These are phyloP conservation scores for Stagonosporopsis tanaceti DNA, from an alignment of 2,329 filamentous ascomycete genomes.

Conservation along the genomic window DNA sequence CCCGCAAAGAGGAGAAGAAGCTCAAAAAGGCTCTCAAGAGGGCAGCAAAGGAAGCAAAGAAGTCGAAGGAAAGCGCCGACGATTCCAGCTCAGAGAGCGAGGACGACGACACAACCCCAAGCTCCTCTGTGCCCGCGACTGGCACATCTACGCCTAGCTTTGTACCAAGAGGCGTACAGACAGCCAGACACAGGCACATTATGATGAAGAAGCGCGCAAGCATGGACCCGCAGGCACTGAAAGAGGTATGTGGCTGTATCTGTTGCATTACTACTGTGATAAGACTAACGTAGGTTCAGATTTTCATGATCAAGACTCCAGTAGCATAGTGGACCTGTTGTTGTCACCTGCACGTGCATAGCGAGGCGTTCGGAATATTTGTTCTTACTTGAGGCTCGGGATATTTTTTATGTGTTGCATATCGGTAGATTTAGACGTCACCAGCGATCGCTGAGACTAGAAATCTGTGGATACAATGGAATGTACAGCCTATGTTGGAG, in stretches of 20 bases:
- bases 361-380: constrained; percentile 39
- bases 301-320: constrained; percentile 50
- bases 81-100: constrained; percentile 40
- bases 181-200: constrained; percentile 82
- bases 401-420: background rate
- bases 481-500: background rate
- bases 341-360: constrained; percentile 32
- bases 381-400: constrained; percentile 1
- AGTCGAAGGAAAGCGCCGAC: constrained; percentile 32
- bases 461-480: background rate
- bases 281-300: constrained; percentile 33
- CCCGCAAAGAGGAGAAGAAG: constrained; percentile 55
- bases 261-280: background rate
- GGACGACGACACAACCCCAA: constrained; percentile 41
- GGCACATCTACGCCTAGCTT: constrained; percentile 57
- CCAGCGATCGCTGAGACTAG: background rate
- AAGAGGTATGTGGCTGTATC: constrained; percentile 69
- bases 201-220: constrained; percentile 86
- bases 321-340: constrained; percentile 11
- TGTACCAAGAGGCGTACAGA: constrained; percentile 68
- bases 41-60: constrained; percentile 53
- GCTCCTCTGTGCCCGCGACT: constrained; percentile 46
- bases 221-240: constrained; percentile 81
- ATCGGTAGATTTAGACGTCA: background rate
- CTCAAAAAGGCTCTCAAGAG: constrained; percentile 59